Base-by-base conservation (phyloP, 768 basidiomycete species). In the Lyophyllum semitale region DNA sequence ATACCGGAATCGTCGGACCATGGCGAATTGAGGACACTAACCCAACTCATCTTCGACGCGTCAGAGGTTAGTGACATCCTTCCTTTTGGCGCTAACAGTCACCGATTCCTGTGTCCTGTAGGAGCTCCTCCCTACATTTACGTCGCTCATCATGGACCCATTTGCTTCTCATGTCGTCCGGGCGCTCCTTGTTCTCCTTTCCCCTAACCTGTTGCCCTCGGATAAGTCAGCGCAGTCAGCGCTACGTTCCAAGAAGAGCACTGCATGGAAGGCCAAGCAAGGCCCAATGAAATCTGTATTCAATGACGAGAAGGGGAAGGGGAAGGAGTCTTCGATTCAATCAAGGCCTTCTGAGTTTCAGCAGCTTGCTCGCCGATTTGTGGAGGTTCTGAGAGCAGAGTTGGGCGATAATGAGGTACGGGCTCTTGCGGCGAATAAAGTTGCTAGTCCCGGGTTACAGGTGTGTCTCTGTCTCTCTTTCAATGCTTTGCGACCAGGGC, bases 161-260 rank as follows among this genome's bases (percentile, higher is more conserved):
- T 96, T 94, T 63, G 94, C 89, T 32, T 95, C 96, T 0, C 96
- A 98, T 61, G 91, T 95, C 40, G 60, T 96, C 43, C 88, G 95
- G 33, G 84, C 88, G 22, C 71, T 98, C 2, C 80, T 98, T 13
- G 66, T 88, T 4, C 77, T 97, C 40, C 76, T 97, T n/a, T 85
- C 84, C 13, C 90, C 92, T 0, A 71, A 76, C 26, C 64, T 83
- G 2, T 76, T 80, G 4, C 59, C 73, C 13, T 71, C 71, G 4
- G 77, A 78, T 15, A 62, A 71, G 22, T 60, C 62, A 15, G 60
- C 71, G 13, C 72, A 73, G 51, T 74, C 75, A 9, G 67, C 74
- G 27, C 58, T 92, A 29, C 83, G 95, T n/a, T 94, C 92, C 11
- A 96, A 91, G 68, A 92, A 89, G 71, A 93, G 89, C 57, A 80